Base-by-base conservation (phyloP, 345 rosid genomes). In the Arabidopsis thaliana region DNA sequence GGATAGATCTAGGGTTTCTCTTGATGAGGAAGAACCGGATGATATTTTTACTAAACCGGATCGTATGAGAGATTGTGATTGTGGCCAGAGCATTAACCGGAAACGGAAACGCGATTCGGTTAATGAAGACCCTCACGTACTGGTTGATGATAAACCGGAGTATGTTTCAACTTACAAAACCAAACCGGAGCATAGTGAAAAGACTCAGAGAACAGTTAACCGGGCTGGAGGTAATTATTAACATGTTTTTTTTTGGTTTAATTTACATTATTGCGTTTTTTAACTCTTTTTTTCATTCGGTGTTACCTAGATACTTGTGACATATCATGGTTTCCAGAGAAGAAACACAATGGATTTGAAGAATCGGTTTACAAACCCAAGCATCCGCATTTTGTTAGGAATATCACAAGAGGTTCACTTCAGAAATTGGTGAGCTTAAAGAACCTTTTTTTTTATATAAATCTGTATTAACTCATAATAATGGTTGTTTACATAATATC, bases 341-440 rank as follows among this genome's bases (percentile, higher is more conserved):
- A 24, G 69, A 41, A 49, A 16, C 46, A 50, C 36, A 20, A 14
- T 61, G 42, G 24, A 69, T 11, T 8, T 34, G 56, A 42, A 69
- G 44, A 69, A 23, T 23, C 61, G 45, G 67, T 8, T 58, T 5
- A 22, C 59, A 57, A 67, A 60, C 65, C 66, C n/a, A 22, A 70
- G 52, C 36, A 70, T 70, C 80, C 80, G 2, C 80, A 77, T 70
- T 77, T 69, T 55, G 53, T 77, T 28, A 77, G 80, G 75, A 69
- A 36, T 28, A 63, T 77, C 4, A 46, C 57, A 11, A 0, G 5
- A 2, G 5, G 37, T 63, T 16, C 75, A 36, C 16, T 37, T 23
- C 42, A 30, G 23, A 23, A 4, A 62, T 8, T 76, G 75, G 80
- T 68, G 36, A 76, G 73, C 28, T 32, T 12, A 41, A 45, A 13